A percentile compares a stretch with the other conserved stretches of the same genome.
phyloP scores from a whole-genome alignment of 441 rosid species.

The Populus tomentosa region DNA sequence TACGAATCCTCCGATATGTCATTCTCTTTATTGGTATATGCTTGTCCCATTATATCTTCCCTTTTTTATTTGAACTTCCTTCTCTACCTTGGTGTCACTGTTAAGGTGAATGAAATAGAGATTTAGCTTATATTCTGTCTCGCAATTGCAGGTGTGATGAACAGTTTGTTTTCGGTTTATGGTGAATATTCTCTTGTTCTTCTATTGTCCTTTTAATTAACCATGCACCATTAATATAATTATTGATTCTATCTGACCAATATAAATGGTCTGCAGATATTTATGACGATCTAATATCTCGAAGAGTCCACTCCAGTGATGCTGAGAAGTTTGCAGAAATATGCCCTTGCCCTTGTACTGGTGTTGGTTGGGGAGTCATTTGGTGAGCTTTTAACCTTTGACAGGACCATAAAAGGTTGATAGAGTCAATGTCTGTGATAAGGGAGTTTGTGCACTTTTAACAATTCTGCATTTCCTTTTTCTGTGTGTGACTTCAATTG shows the following conservation, averaged over 20 bases:
- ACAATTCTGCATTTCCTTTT: not conserved
- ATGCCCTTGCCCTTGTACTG: constrained; percentile 87
- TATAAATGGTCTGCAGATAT: constrained; percentile 49
- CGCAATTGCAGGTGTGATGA: constrained; percentile 75
- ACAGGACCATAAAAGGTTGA: not conserved
- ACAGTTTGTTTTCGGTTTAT: constrained; percentile 85
- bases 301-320: constrained; percentile 80
- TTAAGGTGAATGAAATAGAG: not conserved
- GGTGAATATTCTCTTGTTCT: constrained; percentile 36
- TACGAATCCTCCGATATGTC: constrained; percentile 75
- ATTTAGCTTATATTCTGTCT: constrained; percentile 12
- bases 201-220: not conserved
- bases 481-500: constrained; percentile 15
- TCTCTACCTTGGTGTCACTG: not conserved
- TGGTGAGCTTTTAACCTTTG: constrained; percentile 44
- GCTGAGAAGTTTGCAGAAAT: constrained; percentile 96
- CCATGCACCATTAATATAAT: not conserved
- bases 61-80: constrained; percentile 7
- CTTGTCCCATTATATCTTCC: constrained; percentile 1
- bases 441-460: not conserved
- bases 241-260: constrained; percentile 2
- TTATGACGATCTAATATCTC: constrained; percentile 84
- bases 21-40: constrained; percentile 86
- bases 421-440: not conserved
- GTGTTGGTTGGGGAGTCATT: constrained; percentile 87